Conservation (phyloP, 2,329 filamentous ascomycete species). For the Cercospora sojina region DNA sequence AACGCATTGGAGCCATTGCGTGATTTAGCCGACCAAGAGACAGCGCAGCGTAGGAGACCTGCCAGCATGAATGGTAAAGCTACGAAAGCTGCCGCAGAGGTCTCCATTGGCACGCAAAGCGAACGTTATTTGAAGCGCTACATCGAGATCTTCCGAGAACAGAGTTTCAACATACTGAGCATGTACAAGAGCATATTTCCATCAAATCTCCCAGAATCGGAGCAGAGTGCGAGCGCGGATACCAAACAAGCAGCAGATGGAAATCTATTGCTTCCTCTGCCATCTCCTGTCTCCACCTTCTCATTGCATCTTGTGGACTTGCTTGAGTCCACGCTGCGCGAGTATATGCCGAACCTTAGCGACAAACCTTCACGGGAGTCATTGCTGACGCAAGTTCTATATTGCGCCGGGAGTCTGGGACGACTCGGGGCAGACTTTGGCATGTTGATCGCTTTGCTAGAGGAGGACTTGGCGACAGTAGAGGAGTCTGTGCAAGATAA, state of each 20-base stretch:
- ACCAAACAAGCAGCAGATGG: neutral
- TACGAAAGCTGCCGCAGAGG: slow-evolving; percentile 45
- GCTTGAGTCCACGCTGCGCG: slow-evolving; percentile 70
- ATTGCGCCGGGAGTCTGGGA: slow-evolving; percentile 87
- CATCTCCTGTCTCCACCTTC: slow-evolving; percentile 78
- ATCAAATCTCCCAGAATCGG: slow-evolving; percentile 48
- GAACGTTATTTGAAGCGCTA: slow-evolving; percentile 93
- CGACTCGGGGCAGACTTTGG: slow-evolving; percentile 91
- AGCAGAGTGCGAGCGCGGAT: neutral
- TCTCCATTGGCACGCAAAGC: slow-evolving; percentile 74
- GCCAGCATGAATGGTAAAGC: slow-evolving; percentile 29
- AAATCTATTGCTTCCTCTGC: slow-evolving; percentile 56
- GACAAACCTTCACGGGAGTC: slow-evolving; percentile 82
- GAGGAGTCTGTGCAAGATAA: slow-evolving; percentile 58
- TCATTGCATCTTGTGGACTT: slow-evolving; percentile 79
- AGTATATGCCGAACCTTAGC: slow-evolving; percentile 76
- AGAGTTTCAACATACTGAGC: slow-evolving; percentile 92
- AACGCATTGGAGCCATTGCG: slow-evolving; percentile 80
- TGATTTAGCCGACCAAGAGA: slow-evolving; percentile 87
- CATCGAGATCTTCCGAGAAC: slow-evolving; percentile 95
- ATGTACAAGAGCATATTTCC: slow-evolving; percentile 92
- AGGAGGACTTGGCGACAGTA: slow-evolving; percentile 51
- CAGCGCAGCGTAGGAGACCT: slow-evolving; percentile 44
- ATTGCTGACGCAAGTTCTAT: slow-evolving; percentile 85
- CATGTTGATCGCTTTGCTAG: slow-evolving; percentile 70